Evolutionary conservation across 441 rosid genomes (phyloP), one percentile per base, ranked within the genome.

Genomic region (Metrosideros polymorpha): DNA sequence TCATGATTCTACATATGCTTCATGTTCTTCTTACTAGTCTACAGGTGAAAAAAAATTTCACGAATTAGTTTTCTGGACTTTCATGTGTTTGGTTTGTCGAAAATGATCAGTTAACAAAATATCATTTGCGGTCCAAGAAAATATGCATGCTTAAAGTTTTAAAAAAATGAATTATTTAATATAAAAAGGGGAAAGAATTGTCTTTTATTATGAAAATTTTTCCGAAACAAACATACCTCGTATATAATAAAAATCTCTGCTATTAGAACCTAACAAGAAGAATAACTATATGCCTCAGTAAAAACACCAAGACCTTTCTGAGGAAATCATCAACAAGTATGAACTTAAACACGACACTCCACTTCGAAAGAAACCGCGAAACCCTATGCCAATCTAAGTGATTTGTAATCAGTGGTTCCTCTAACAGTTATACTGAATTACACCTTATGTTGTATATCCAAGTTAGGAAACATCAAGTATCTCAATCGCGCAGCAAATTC

Each of bases 181-280:
- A 6, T 35, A 35, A 12, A 66, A 32, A 9, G 13, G 7, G 77
- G 7, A 18, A 63, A 4, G 7, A 0, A 66, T 35, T 35, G 35
- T 19, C 14, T 66, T 35, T 35, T 35, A 2, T 55, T 7, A 10
- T 35, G 7, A 35, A 35, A 2, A 32, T 9, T 25, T 66, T 66
- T 4, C 2, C 0, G 7, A 18, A 63, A 66, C 27, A 9, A 32
- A 1, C 43, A 2, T 6, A 5, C 12, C 27, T 7, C 19, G 4
- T 18, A 35, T 66, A 35, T 66, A 18, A 61, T 32, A 7, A 30
- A 17, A 30, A 30, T 61, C 42, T 7, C 3, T 0, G 0, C 42
- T 29, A 7, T 24, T 15, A 0, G 75, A 30, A 30, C 42, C 42
- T 61, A 17, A 30, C 24, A 61, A 61, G 19, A 61, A 30, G 39